Conservation (phyloP, 1,284 basidiomycete species). For the Microbotryomycetes sp. region DNA sequence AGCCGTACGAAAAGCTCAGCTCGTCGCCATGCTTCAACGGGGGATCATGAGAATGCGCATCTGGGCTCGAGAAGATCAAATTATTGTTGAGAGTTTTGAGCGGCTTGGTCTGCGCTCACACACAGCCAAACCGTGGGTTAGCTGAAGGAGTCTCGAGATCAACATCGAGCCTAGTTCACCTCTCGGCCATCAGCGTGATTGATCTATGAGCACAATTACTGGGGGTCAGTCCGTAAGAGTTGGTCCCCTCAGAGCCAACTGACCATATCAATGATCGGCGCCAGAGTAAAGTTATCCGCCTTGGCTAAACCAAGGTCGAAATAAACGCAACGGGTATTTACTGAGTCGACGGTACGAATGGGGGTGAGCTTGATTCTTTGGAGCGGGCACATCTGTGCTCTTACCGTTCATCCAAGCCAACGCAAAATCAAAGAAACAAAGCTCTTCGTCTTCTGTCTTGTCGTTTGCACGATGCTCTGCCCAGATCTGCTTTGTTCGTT, state of each 20-base stretch:
- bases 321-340: constrained; percentile 38
- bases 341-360: constrained; percentile 1
- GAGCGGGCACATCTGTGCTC: not conserved
- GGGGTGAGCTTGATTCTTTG: not conserved
- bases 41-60: constrained; percentile 9
- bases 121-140: not conserved
- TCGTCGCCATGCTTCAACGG: constrained; percentile 29
- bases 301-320: constrained; percentile 27
- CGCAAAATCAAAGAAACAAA: constrained; percentile 26
- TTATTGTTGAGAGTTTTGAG: not conserved
- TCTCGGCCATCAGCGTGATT: constrained; percentile 20
- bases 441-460: constrained; percentile 7
- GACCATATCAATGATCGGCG: constrained; percentile 37
- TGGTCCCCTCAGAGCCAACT: not conserved
- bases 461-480: not conserved
- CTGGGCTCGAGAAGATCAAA: constrained; percentile 21
- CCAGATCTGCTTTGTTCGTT: constrained; percentile 10
- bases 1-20: constrained; percentile 35
- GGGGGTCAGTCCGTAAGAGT: not conserved
- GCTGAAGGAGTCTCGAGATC: constrained; percentile 6
- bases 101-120: constrained; percentile 6
- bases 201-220: constrained; percentile 7
- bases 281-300: constrained; percentile 34
- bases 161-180: constrained; percentile 1
- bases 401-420: constrained; percentile 31